phyloP scores from a whole-genome alignment of 2,329 filamentous ascomycete genomes.

The Penicillium aurantiogriseum region DNA sequence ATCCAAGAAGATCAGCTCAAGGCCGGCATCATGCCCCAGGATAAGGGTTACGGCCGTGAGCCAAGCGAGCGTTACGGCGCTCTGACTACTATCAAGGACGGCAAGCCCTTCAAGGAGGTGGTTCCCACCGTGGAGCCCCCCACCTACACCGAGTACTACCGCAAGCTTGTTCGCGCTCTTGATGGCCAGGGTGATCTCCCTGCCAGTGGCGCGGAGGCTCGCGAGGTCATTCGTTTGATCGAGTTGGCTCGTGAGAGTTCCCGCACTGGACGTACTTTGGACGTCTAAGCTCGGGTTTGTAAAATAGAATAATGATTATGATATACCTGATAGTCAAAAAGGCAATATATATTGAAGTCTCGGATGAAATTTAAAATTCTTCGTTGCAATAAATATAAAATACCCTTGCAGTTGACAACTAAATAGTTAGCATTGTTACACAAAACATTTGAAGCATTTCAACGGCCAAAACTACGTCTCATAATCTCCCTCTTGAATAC shows the following conservation, averaged over 20 bases:
- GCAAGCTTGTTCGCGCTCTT: constrained; percentile 52
- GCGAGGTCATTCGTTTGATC: constrained; percentile 56
- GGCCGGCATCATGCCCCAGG: constrained; percentile 60
- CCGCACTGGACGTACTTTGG: constrained; percentile 49
- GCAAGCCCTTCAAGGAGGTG: constrained; percentile 50
- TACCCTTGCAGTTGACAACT: background rate
- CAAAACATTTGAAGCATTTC: background rate
- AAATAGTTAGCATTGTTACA: background rate
- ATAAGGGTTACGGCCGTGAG: constrained; percentile 66
- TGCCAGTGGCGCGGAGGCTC: constrained; percentile 54
- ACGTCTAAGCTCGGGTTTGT: constrained; percentile 26
- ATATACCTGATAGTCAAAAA: constrained; percentile 9
- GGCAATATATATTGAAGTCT: background rate
- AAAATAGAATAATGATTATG: constrained; percentile 18
- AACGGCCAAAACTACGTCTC: background rate
- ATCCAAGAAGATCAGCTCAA: constrained; percentile 73
- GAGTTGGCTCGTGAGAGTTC: constrained; percentile 57
- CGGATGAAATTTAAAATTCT: background rate
- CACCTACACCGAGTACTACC: constrained; percentile 71
- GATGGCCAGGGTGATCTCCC: constrained; percentile 54
- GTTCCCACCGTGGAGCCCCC: constrained; percentile 60
- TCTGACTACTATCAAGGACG: constrained; percentile 57
- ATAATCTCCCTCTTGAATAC: background rate
- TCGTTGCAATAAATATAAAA: background rate
- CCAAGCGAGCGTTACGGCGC: constrained; percentile 55